Base-by-base conservation (phyloP, 2,329 filamentous ascomycete genomes). In the Aureobasidium musti region DNA sequence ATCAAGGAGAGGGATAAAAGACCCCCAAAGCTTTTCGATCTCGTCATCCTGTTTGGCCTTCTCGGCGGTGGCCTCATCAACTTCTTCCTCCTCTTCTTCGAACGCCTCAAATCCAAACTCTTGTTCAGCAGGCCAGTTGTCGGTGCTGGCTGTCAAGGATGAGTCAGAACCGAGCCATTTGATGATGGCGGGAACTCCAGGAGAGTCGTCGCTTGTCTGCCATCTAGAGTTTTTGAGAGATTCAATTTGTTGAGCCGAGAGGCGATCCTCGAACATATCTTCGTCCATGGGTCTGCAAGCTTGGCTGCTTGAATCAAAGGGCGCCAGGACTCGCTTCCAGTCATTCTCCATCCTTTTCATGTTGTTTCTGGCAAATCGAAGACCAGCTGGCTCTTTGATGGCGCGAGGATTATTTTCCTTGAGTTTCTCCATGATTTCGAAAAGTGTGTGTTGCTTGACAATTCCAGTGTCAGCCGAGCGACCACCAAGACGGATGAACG, bases 401-500 rank as follows among this genome's bases (percentile, higher is more conserved):
- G 30, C 47, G 23, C 60, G 10, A 4, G 59, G 33, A 6, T 35
- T 53, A n/a, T 14, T 49, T 19, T 61, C 57, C 23, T 63, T 47
- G 8, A 54, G 23, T 1, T 45, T 50, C 26, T 65, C 49, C 61
- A 54, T 65, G n/a, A 92, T 77, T 67, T 89, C 84, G 73, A 82
- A 91, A 3, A 96, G 72, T 0, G 87, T 92, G 17, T 86, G 83
- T 63, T 85, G 80, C 68, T 86, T 86, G 70, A 96, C 88, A 26
- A 81, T 73, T 0, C 83, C 82, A 0, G 81, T 77, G 68, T 91
- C 88, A 61, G 86, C 84, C 21, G 89, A 91, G 35, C 90, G 84
- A 2, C 88, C 87, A 49, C 92, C 92, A 11, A 91, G 77, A 10
- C 89, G 84, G 57, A 89, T 79, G 67, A 92, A 87, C 1, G 86